Percentiles rank a stretch among this genome's conserved stretches.
Evolutionary conservation across 2,329 filamentous ascomycete species (phyloP).

Genomic region (Periglandula ipomoeae): DNA sequence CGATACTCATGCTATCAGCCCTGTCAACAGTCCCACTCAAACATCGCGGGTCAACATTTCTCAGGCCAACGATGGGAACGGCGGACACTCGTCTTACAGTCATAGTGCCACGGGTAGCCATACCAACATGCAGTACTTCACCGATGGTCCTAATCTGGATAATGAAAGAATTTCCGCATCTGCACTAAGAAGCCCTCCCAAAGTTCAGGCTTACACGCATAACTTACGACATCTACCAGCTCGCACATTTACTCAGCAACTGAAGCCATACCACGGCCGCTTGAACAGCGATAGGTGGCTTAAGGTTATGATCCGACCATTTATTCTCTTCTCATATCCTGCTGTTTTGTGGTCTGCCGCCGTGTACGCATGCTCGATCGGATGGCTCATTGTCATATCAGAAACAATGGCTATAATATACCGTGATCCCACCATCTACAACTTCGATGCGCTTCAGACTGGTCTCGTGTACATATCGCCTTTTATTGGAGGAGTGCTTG

Average conservation of each 20-base stretch:
- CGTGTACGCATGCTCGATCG: conserved; percentile 80
- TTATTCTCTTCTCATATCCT: conserved; percentile 81
- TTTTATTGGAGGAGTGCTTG: conserved; percentile 79
- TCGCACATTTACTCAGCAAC: conserved; percentile 63
- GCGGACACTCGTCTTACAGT: conserved; percentile 3
- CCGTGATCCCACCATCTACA: conserved; percentile 57
- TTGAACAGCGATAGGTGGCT: conserved; percentile 72
- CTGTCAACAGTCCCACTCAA: conserved; percentile 2
- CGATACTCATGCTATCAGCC: conserved; percentile 1
- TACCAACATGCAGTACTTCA: conserved; percentile 15
- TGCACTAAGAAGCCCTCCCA: conserved; percentile 23
- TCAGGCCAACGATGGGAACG: not conserved
- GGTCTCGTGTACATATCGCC: conserved; percentile 86
- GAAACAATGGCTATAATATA: conserved; percentile 80
- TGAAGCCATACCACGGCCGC: conserved; percentile 70
- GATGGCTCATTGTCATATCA: conserved; percentile 92
- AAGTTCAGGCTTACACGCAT: conserved; percentile 55
- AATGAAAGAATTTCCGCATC: conserved; percentile 32
- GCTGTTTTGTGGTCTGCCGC: conserved; percentile 80
- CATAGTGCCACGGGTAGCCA: conserved; percentile 12
- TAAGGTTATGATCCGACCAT: conserved; percentile 67
- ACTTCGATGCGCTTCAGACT: conserved; percentile 71
- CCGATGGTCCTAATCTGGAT: conserved; percentile 26
- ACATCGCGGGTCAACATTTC: conserved; percentile 3
- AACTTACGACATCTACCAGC: conserved; percentile 57